phyloP scores from a whole-genome alignment of 129 eudicot species.

The Artemisia argyi region DNA sequence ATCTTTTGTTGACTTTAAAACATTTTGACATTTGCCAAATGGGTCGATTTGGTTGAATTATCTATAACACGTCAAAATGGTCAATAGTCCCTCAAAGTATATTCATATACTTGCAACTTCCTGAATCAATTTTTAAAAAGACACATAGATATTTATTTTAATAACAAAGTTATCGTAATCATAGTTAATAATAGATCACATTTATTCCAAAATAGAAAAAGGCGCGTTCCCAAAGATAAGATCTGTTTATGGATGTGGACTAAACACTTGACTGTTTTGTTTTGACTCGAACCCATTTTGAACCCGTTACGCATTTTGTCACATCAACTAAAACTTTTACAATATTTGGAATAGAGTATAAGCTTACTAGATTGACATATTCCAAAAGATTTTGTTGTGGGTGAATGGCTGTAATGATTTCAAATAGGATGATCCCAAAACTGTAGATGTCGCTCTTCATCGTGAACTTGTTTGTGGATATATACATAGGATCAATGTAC shows the following conservation, averaged over 20 bases:
- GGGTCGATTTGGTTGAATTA: too few species aligned
- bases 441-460: constrained; percentile 93
- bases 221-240: neutral
- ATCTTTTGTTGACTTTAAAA: too few species aligned
- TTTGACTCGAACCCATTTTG: neutral
- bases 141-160: too few species aligned
- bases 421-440: constrained; percentile 89
- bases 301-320: constrained; percentile 3
- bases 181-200: neutral
- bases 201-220: neutral
- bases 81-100: too few species aligned
- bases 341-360: neutral
- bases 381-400: constrained; percentile 98
- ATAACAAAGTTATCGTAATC: neutral
- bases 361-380: constrained; percentile 86
- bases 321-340: neutral
- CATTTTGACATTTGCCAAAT: too few species aligned
- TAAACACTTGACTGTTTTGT: neutral
- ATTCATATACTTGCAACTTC: too few species aligned
- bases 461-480: constrained; percentile 79
- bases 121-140: too few species aligned
- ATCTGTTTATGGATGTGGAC: neutral
- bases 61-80: too few species aligned
- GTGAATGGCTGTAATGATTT: constrained; percentile 96
- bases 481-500: constrained; percentile 92